These are phyloP conservation scores for Tympanopsis confertula DNA, from an alignment of 2,329 filamentous ascomycete species.

Conservation along the genomic window DNA sequence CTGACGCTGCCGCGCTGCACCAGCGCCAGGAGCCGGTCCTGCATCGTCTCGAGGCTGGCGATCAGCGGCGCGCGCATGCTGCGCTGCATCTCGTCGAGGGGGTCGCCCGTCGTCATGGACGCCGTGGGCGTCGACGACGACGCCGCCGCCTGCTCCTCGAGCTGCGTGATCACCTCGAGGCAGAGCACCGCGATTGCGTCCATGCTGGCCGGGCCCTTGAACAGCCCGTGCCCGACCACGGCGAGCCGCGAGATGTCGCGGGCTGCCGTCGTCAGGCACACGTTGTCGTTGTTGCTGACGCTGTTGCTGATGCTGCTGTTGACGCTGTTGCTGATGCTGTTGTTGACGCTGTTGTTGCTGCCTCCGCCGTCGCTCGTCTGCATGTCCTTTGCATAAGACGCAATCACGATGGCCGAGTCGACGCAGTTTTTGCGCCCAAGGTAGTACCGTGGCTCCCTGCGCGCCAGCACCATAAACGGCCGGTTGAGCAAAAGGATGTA, in stretches of 20 bases:
- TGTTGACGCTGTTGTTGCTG: neutral
- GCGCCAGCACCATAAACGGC: slow-evolving; percentile 14
- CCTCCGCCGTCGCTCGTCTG: neutral
- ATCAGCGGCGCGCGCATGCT: neutral
- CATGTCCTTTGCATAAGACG: neutral
- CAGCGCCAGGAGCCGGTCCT: neutral
- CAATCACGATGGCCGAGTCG: neutral
- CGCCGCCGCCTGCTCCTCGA: neutral
- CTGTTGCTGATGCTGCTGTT: neutral
- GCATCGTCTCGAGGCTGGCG: neutral
- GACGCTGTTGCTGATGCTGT: too few species aligned
- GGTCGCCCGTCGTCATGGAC: neutral
- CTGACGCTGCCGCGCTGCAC: neutral
- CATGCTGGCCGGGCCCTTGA: neutral
- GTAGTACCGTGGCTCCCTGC: slow-evolving; percentile 13
- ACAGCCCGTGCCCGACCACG: neutral
- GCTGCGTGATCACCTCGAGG: neutral
- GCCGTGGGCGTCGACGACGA: too few species aligned
- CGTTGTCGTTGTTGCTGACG: neutral
- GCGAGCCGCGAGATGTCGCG: neutral
- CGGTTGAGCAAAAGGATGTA: slow-evolving; percentile 28
- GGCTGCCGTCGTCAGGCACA: too few species aligned
- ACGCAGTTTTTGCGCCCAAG: slow-evolving; percentile 14
- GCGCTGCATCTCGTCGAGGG: neutral
- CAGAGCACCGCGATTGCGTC: neutral